A percentile compares a stretch with the other conserved stretches of the same genome.
These are phyloP conservation scores for Phytophthora colocasiae DNA, from an alignment of 352 stramenopile genomes.

Conservation along the genomic window DNA sequence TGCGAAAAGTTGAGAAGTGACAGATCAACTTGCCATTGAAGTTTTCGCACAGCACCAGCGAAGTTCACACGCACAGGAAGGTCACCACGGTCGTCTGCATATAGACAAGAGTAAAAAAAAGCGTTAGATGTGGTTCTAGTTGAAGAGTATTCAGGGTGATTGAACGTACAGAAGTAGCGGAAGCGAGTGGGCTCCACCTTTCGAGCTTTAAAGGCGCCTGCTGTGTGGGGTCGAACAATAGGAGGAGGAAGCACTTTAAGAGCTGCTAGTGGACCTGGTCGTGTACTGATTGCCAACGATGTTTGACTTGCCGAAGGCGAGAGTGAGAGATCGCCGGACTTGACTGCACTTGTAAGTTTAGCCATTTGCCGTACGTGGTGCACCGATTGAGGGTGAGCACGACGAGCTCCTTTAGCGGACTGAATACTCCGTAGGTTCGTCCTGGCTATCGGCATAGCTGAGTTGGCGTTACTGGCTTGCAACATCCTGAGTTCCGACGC, in stretches of 20 bases:
- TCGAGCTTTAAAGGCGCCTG: slow-evolving; percentile 64
- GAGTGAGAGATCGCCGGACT: slow-evolving; percentile 37
- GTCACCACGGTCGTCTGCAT: slow-evolving; percentile 72
- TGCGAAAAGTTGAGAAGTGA: slow-evolving; percentile 82
- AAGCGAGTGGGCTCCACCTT: slow-evolving; percentile 82
- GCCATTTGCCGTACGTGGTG: slow-evolving; percentile 68
- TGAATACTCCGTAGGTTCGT: slow-evolving; percentile 40
- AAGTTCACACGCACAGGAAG: slow-evolving; percentile 81
- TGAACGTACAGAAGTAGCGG: slow-evolving; percentile 83
- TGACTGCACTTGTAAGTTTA: slow-evolving; percentile 41
- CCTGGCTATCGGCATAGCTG: slow-evolving; percentile 47
- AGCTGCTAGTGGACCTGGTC: slow-evolving; percentile 19
- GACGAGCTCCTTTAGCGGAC: slow-evolving; percentile 43
- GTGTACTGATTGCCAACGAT: slow-evolving; percentile 30
- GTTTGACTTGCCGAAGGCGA: slow-evolving; percentile 32
- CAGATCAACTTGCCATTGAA: slow-evolving; percentile 75
- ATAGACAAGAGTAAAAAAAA: background rate
- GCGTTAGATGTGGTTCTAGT: background rate
- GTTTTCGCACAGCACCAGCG: slow-evolving; percentile 73
- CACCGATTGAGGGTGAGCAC: slow-evolving; percentile 35
- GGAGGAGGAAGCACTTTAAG: slow-evolving; percentile 17
- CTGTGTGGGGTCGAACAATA: slow-evolving; percentile 50
- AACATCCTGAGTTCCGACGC: slow-evolving; percentile 40
- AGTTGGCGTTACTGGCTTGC: slow-evolving; percentile 12
- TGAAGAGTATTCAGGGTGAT: background rate